Percentiles rank a stretch among this genome's conserved stretches.
phyloP scores from a whole-genome alignment of 2,329 filamentous ascomycete species.

The Aspergillus unguis region DNA sequence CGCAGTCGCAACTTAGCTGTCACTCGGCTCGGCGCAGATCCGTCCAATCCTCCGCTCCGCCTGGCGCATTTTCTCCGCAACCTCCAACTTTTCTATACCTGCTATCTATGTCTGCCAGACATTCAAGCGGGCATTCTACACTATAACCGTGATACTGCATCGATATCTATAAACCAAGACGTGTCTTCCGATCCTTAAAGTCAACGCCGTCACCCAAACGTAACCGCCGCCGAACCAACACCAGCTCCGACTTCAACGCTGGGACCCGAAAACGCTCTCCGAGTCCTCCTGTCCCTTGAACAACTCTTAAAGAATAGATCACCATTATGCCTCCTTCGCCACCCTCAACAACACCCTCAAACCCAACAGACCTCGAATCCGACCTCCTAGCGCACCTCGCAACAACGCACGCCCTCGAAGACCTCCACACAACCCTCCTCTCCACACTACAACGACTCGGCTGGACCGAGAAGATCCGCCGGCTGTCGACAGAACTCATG shows the following conservation, averaged over 20 bases:
- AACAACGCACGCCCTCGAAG: constrained; percentile 49
- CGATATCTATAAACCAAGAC: neutral
- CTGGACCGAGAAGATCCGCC: constrained; percentile 56
- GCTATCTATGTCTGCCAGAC: too few species aligned
- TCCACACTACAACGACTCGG: constrained; percentile 56
- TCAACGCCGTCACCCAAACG: neutral
- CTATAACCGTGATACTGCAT: neutral
- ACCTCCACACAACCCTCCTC: constrained; percentile 54
- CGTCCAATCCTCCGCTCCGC: neutral
- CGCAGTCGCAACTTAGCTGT: neutral
- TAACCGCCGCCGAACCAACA: neutral
- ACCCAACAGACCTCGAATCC: constrained; percentile 34
- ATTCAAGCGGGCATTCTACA: neutral
- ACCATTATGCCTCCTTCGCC: constrained; percentile 12
- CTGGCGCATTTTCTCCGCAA: neutral
- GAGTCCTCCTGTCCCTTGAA: too few species aligned
- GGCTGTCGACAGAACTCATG: constrained; percentile 55
- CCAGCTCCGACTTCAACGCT: neutral
- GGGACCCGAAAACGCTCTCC: neutral
- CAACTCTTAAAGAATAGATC: neutral
- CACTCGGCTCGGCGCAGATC: neutral
- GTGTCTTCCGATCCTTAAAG: too few species aligned
- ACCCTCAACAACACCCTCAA: constrained; percentile 7
- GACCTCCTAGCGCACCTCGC: constrained; percentile 46
- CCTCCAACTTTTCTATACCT: neutral